Evolutionary conservation across 2,329 filamentous ascomycete genomes (phyloP).

Genomic region (Xenoacremonium recifei): DNA sequence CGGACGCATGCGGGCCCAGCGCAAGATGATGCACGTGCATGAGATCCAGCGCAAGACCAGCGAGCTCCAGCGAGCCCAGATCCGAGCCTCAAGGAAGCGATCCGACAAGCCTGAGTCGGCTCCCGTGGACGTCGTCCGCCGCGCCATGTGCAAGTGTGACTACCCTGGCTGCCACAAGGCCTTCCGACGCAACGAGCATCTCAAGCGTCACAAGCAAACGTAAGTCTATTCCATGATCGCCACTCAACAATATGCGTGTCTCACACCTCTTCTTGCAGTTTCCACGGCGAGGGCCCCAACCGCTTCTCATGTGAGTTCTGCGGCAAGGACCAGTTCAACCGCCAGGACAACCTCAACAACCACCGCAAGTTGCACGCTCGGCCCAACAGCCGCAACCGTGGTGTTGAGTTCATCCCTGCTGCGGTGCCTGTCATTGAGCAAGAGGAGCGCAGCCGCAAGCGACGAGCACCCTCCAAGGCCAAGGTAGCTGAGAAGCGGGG

Average conservation of each 20-base stretch:
- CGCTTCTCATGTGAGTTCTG: constrained; percentile 43
- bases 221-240: constrained; percentile 34
- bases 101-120: constrained; percentile 27
- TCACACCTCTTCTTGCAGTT: constrained; percentile 18
- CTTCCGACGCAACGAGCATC: constrained; percentile 53
- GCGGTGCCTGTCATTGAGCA: constrained; percentile 40
- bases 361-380: constrained; percentile 41
- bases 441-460: constrained; percentile 39
- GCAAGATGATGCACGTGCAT: constrained; percentile 40
- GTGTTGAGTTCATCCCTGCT: constrained; percentile 39
- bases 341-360: constrained; percentile 41
- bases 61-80: constrained; percentile 43
- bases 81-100: constrained; percentile 30
- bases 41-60: constrained; percentile 43
- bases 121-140: constrained; percentile 35
- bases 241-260: background rate
- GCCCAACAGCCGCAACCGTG: constrained; percentile 38
- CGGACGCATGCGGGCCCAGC: constrained; percentile 33
- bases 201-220: constrained; percentile 55
- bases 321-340: constrained; percentile 40
- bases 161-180: constrained; percentile 46
- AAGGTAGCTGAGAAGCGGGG: constrained; percentile 32
- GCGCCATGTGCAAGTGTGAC: constrained; percentile 44
- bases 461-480: constrained; percentile 36
- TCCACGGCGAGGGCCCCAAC: constrained; percentile 39